Percentiles rank a stretch among this genome's conserved stretches.
phyloP scores from a whole-genome alignment of 2,329 filamentous ascomycete species.

The Endothia cerciana region DNA sequence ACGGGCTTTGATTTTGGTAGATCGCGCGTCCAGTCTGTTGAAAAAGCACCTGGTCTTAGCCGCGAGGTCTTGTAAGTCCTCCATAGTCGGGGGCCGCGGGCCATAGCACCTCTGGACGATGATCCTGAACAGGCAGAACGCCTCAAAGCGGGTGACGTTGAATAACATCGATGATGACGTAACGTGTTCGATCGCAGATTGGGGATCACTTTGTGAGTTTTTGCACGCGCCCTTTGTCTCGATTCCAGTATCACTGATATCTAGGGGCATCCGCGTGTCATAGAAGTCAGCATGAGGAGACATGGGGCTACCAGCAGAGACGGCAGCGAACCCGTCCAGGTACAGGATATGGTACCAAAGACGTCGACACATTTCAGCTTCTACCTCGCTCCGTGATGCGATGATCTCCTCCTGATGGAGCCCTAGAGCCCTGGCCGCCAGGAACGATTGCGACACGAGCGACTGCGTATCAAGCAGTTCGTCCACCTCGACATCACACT shows the following conservation, averaged over 20 bases:
- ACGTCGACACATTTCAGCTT: constrained; percentile 6
- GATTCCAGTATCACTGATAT: not conserved
- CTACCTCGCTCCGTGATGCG: not conserved
- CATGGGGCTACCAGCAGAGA: not conserved
- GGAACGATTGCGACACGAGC: not conserved
- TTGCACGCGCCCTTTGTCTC: not conserved
- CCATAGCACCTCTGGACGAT: not conserved
- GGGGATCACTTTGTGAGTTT: not conserved
- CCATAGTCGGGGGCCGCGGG: not conserved
- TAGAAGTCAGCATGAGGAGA: not conserved
- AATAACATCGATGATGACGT: not conserved
- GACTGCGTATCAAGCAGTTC: not conserved
- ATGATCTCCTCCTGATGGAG: not conserved
- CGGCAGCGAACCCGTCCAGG: not conserved
- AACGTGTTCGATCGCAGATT: too few relatives aligned
- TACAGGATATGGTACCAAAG: constrained; percentile 1
- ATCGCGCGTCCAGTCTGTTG: not conserved
- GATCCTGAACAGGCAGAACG: not conserved
- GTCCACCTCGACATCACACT: constrained; percentile 3
- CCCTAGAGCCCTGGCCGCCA: not conserved
- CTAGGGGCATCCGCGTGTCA: not conserved
- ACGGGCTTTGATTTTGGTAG: not conserved
- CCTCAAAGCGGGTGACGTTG: not conserved
- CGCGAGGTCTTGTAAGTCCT: not conserved
- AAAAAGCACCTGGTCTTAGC: not conserved